Evolutionary conservation across 2,329 filamentous ascomycete species (phyloP), one percentile per base, ranked within the genome.

Genomic region (Nemania serpens): DNA sequence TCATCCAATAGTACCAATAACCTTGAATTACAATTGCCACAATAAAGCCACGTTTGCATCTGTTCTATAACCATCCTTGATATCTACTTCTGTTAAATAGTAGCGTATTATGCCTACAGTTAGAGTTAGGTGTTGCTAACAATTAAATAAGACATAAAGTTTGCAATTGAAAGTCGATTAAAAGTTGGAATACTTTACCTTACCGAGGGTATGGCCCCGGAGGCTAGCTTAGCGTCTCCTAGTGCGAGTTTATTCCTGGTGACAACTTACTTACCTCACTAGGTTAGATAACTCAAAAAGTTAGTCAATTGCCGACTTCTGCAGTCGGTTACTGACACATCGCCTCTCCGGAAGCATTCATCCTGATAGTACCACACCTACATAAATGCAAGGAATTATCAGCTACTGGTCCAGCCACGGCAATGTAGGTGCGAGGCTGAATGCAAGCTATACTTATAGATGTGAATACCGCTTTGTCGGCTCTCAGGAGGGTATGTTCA

Each of bases 191-290:
- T n/a, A n/a, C n/a, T n/a, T n/a, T 29, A 29, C 25, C 25, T 29
- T 61, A 58, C 59, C 59, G 55, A 62, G 33, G 25, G 43, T 10
- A 22, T 20, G 55, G 59, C 29, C 54, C 49, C 43, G 43, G 54
- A 50, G 37, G n/a, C 22, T 17, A 49, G 36, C 58, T 50, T 58
- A 56, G 59, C 48, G 48, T 56, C 17, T 49, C 20, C 13, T 61
- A 53, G 53, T 41, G 43, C 25, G 42, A 54, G 53, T 57, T 56
- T 49, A 54, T 49, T 43, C 33, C 7, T 18, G 41, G 37, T 37
- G 50, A 25, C 39, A 60, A 37, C 39, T n/a, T 18, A 13, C 43
- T 39, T 42, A 54, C 49, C 55, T 55, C 45, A 29, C 25, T 7
- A 29, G 3, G 25, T n/a, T 29, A 29, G 4, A 3, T 7, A 29